A percentile compares a stretch with the other conserved stretches of the same genome.
These are phyloP conservation scores for Lojkania enalia DNA, from an alignment of 2,329 filamentous ascomycete species.

Conservation along the genomic window DNA sequence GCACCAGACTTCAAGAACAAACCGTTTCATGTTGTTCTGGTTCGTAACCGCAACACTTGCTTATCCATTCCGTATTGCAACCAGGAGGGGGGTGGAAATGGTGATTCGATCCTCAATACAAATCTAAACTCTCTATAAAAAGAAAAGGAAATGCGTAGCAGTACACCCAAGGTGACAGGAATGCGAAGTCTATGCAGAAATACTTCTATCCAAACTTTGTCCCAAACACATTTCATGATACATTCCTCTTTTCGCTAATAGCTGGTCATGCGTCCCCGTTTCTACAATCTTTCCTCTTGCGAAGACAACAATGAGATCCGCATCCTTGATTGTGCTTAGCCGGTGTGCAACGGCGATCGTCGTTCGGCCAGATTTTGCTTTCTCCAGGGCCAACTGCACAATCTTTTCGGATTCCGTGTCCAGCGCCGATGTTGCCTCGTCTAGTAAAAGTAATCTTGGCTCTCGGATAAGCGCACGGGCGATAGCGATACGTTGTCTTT, in stretches of 20 bases:
- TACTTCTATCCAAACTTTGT: constrained; percentile 45
- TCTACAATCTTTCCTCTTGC: constrained; percentile 85
- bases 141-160: no score
- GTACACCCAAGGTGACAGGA: no score
- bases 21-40: no score
- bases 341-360: constrained; percentile 94
- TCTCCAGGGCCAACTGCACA: constrained; percentile 78
- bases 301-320: constrained; percentile 92
- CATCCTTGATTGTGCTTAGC: constrained; percentile 89
- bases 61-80: no score
- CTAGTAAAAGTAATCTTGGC: constrained; percentile 71
- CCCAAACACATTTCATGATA: constrained; percentile 52
- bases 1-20: no score
- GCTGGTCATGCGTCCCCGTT: constrained; percentile 62
- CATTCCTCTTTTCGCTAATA: constrained; percentile 43
- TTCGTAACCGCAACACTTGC: no score
- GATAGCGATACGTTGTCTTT: constrained; percentile 94
- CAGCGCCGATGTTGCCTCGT: constrained; percentile 42
- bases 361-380: constrained; percentile 81
- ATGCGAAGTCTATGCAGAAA: constrained; percentile 18
- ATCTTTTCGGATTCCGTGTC: constrained; percentile 64
- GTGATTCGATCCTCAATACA: no score
- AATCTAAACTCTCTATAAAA: no score
- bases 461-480: constrained; percentile 88
- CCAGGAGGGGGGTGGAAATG: neutral